Evolutionary conservation across 2,329 filamentous ascomycete genomes (phyloP), one percentile per base, ranked within the genome.

Genomic region (Calonectria henricotiae): DNA sequence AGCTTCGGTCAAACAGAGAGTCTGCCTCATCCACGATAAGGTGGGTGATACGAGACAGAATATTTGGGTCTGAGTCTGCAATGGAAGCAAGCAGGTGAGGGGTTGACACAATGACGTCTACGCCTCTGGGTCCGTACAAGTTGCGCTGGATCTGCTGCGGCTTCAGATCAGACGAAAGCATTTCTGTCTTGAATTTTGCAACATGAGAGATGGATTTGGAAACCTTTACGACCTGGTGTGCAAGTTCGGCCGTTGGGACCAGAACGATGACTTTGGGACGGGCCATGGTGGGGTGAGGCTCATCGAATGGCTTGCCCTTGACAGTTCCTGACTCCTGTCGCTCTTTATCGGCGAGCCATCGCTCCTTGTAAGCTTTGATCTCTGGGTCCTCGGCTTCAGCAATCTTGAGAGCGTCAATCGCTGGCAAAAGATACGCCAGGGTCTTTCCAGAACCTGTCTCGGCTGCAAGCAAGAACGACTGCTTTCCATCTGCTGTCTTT

Each of bases 381-480:
- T 88, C 87, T 1, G 82, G 80, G 73, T 95, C 92, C 13, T 84
- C 81, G 0, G 86, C 85, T 79, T 96, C 94, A 6, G 90, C 91
- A 39, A 89, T 85, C 84, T 99, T 99, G 77, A 99, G 83, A 9
- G 94, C 93, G 82, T 99, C 91, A 63, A 99, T 86, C 17, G 92
- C 88, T 0, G 96, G 97, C 5, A 98, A 83, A 5, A 98, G 85
- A 79, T 99, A 99, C 9, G 96, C 94, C 71, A 99, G 86, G 1
- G 96, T 99, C 86, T 99, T 99, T 70, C 96, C 96, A 0, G 96
- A 98, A 13, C 96, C 96, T 0, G 96, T 99, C 85, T 99, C 96
- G 12, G 96, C 96, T 4, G 96, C 96, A 61, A 99, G 87, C 13
- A 99, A 87, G 79, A 94, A 98, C 1, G 82, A 82, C 46, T 76